phyloP scores from a whole-genome alignment of 2,329 filamentous ascomycete species.

The Mariannaea sp. region DNA sequence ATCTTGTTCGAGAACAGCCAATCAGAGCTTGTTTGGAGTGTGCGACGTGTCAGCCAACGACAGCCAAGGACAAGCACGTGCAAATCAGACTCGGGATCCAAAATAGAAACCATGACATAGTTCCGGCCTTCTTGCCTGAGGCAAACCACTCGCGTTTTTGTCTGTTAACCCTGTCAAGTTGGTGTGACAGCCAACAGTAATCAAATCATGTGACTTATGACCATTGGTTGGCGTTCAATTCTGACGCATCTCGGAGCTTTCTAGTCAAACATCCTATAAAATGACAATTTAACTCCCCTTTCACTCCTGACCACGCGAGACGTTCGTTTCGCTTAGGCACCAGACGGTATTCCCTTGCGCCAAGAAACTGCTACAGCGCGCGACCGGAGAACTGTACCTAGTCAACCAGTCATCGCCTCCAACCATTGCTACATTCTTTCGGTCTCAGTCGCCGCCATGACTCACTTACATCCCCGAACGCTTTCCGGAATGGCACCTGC shows the following conservation, averaged over 20 bases:
- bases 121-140: too few species aligned
- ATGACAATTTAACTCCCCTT: not conserved
- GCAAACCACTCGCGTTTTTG: too few species aligned
- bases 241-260: not conserved
- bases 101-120: too few species aligned
- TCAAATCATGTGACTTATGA: not conserved
- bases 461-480: not conserved
- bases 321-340: not conserved
- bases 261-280: not conserved
- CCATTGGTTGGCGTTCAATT: not conserved
- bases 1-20: too few species aligned
- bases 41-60: too few species aligned
- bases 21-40: too few species aligned
- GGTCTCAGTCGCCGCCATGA: not conserved
- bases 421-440: not conserved
- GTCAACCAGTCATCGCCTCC: not conserved
- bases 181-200: not conserved
- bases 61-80: too few species aligned
- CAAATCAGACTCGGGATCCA: too few species aligned
- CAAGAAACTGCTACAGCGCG: not conserved
- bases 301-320: not conserved
- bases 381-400: not conserved
- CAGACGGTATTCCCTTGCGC: not conserved
- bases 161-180: too few species aligned
- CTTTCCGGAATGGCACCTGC: not conserved